Percentiles rank a stretch among this genome's conserved stretches.
Evolutionary conservation across 352 stramenopile genomes (phyloP).

Genomic region (Phytophthora foliorum): DNA sequence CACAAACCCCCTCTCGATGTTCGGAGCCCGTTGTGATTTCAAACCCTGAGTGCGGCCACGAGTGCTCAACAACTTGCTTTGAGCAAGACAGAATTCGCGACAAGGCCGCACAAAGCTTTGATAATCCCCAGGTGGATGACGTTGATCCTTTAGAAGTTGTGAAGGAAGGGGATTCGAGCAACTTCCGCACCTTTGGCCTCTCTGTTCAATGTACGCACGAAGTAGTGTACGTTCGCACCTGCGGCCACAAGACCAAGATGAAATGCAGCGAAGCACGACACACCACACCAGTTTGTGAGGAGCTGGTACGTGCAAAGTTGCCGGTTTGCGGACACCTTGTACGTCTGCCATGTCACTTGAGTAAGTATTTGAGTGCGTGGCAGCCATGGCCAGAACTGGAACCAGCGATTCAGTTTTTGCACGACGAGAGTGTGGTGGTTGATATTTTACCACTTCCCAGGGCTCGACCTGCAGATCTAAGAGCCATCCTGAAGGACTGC

Average conservation of each 20-base stretch:
- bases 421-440: conserved; percentile 45
- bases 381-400: conserved; percentile 50
- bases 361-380: conserved; percentile 44
- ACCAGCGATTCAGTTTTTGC: conserved; percentile 35
- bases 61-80: conserved; percentile 62
- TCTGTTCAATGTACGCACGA: conserved; percentile 48
- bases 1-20: conserved; percentile 54
- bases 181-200: conserved; percentile 56
- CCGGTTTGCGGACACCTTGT: conserved; percentile 62
- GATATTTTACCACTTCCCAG: conserved; percentile 47
- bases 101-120: conserved; percentile 17
- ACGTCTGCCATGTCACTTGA: conserved; percentile 51
- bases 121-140: background rate
- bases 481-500: conserved; percentile 49
- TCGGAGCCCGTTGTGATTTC: conserved; percentile 49
- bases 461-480: conserved; percentile 32
- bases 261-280: conserved; percentile 61
- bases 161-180: conserved; percentile 35
- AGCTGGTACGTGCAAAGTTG: conserved; percentile 37
- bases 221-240: conserved; percentile 48
- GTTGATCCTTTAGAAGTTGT: conserved; percentile 48
- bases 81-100: conserved; percentile 30
- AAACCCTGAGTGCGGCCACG: conserved; percentile 81
- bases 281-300: conserved; percentile 39
- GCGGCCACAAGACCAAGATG: conserved; percentile 55